Percentiles rank a stretch among this genome's conserved stretches.
Evolutionary conservation across 441 rosid genomes (phyloP).

Genomic region (Bocquillonia castaneifolia): DNA sequence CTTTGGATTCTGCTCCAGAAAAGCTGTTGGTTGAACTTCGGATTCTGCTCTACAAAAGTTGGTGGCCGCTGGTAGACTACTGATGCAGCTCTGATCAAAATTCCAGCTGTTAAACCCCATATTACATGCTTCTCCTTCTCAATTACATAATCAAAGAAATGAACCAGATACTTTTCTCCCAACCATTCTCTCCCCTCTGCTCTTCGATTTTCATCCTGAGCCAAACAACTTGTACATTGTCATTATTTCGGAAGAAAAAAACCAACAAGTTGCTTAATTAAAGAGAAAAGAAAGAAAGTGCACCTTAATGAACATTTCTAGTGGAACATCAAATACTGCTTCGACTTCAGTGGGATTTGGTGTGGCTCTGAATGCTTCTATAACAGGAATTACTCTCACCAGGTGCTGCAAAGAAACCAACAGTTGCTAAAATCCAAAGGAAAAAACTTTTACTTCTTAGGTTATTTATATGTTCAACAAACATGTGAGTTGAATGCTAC

Average conservation of each 20-base stretch:
- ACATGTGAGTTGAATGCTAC: background rate
- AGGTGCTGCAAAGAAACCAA: slow-evolving; percentile 58
- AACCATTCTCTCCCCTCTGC: slow-evolving; percentile 77
- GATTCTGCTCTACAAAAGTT: slow-evolving; percentile 62
- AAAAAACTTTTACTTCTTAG: background rate
- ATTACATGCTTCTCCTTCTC: slow-evolving; percentile 50
- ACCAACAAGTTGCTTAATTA: background rate
- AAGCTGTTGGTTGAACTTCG: too few relatives aligned
- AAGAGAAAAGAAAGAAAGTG: slow-evolving; percentile 16
- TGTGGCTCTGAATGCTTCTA: slow-evolving; percentile 55
- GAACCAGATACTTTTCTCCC: slow-evolving; percentile 75
- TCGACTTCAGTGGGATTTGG: slow-evolving; percentile 87
- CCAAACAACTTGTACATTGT: slow-evolving; percentile 6
- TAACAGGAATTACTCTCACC: slow-evolving; percentile 77
- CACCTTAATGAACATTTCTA: slow-evolving; percentile 95
- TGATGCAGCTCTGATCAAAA: slow-evolving; percentile 85
- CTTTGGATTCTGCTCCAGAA: too few relatives aligned
- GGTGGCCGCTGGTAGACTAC: slow-evolving; percentile 63
- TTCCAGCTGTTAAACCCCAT: slow-evolving; percentile 92
- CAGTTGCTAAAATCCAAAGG: slow-evolving; percentile 13
- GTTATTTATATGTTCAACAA: background rate
- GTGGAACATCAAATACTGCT: slow-evolving; percentile 74
- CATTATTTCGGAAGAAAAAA: slow-evolving; percentile 5
- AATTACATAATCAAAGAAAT: slow-evolving; percentile 61
- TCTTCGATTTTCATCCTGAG: slow-evolving; percentile 73